Conservation (phyloP, 768 basidiomycete genomes). For the Leccinum disarticulatum region DNA sequence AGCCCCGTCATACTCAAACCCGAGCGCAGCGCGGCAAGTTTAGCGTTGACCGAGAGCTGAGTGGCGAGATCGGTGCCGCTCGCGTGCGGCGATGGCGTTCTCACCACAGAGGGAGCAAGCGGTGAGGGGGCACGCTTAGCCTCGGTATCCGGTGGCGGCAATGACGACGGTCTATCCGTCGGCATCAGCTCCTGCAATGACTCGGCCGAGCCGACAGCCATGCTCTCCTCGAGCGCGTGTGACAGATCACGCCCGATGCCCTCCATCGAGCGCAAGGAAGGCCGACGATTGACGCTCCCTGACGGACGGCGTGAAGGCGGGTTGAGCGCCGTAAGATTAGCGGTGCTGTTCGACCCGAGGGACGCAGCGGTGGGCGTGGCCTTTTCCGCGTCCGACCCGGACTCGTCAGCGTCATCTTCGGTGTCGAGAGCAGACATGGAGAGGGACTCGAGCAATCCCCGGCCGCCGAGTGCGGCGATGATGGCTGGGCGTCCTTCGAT, state of each 20-base stretch:
- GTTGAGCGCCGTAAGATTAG: background rate
- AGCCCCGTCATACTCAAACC: conserved; percentile 31
- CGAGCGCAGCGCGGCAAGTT: conserved; percentile 48
- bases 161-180: background rate
- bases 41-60: conserved; percentile 45
- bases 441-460: conserved; percentile 39
- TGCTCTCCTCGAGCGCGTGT: conserved; percentile 29
- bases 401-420: conserved; percentile 39
- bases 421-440: conserved; percentile 56
- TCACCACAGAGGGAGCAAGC: background rate
- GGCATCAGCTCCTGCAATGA: background rate
- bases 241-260: conserved; percentile 33
- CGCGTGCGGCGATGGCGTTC: conserved; percentile 1
- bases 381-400: conserved; percentile 20
- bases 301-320: conserved; percentile 12
- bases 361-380: background rate
- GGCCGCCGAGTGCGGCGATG: conserved; percentile 28
- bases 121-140: conserved; percentile 9
- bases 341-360: background rate
- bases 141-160: background rate
- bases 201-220: background rate
- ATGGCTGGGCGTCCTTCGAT: conserved; percentile 23
- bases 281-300: conserved; percentile 12
- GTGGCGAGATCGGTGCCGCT: conserved; percentile 42
- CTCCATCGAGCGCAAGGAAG: conserved; percentile 31